These are phyloP conservation scores for Collybia sordida DNA, from an alignment of 768 basidiomycete species.

Conservation along the genomic window DNA sequence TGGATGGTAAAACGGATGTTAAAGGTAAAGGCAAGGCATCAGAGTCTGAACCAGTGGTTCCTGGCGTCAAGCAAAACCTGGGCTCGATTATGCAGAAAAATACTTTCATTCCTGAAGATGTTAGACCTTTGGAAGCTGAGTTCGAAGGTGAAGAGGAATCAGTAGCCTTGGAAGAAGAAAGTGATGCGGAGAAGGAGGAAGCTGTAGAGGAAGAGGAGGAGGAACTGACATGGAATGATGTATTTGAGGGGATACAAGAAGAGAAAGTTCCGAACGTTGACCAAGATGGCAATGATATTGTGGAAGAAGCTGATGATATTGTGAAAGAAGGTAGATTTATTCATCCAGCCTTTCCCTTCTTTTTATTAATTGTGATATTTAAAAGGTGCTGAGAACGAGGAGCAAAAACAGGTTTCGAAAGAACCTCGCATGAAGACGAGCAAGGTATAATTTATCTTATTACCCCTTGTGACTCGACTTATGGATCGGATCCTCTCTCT, in stretches of 20 bases:
- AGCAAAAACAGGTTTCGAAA: slow-evolving; percentile 35
- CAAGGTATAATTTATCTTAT: slow-evolving; percentile 53
- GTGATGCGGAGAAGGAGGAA: slow-evolving; percentile 33
- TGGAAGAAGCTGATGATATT: slow-evolving; percentile 23
- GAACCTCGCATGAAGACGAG: slow-evolving; percentile 89
- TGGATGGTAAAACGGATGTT: slow-evolving; percentile 36
- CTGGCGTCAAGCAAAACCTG: slow-evolving; percentile 83
- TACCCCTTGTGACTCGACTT: slow-evolving; percentile 1
- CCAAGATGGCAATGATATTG: slow-evolving; percentile 24
- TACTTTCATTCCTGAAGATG: slow-evolving; percentile 81
- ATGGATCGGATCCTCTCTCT: slow-evolving; percentile 5
- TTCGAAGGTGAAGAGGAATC: slow-evolving; percentile 43
- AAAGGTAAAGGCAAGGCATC: slow-evolving; percentile 58
- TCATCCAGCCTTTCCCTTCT: slow-evolving; percentile 9
- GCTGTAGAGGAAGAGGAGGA: slow-evolving; percentile 38
- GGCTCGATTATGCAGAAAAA: slow-evolving; percentile 89
- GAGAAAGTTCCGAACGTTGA: slow-evolving; percentile 23
- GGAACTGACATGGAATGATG: slow-evolving; percentile 82
- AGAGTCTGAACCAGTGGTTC: slow-evolving; percentile 37
- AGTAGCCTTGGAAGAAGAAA: slow-evolving; percentile 33
- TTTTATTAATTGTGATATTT: slow-evolving; percentile 3
- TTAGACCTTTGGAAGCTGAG: slow-evolving; percentile 60
- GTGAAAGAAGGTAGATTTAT: slow-evolving; percentile 22
- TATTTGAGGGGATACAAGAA: slow-evolving; percentile 63
- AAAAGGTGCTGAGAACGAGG: slow-evolving; percentile 8